Base-by-base conservation (phyloP, 495 filamentous ascomycete species). In the Zalerion maritima region DNA sequence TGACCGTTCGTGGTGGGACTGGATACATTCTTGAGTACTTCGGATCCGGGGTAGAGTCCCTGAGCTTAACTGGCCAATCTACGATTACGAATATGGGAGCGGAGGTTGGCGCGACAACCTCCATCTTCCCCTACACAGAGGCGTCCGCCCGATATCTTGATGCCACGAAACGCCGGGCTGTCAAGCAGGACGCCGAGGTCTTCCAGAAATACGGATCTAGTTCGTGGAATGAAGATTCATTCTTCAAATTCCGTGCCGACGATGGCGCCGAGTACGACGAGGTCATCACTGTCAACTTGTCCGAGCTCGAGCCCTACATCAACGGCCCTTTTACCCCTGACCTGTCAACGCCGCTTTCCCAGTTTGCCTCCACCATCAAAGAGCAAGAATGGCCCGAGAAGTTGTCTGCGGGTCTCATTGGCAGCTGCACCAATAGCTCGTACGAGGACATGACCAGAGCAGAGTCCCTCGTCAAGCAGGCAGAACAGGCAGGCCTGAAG, bases 291-390 rank as follows among this genome's bases (percentile, higher is more conserved):
- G 92, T 97, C 46, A 67, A 96, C 58, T 66, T 97, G 21, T 87
- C 81, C 6, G 67, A 69, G 33, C 70, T 97, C 10, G 89, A 97
- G 55, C 89, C 89, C 3, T 89, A 94, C 54, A 81, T 97, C 60
- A 97, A 97, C 55, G 89, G 89, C 4, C 89, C 89, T 18, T 91
- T 92, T 54, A 97, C 89, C 0, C 89, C 89, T 2, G 89, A 97
- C 46, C 59, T 94, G 24, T 91, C 89, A 2, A 93, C 83, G 0
- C 89, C 89, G 3, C 50, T 97, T 18, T 94, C 86, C 17, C 58
- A 73, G 41, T 97, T 97, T 49, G 76, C 80, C 41, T 67, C 83
- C 26, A 75, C 77, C 1, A 84, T 91, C 4, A 64, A 77, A 46
- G 64, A 76, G 45, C 78, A 94, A 51, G 57, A 79, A 18, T 97